phyloP scores from a whole-genome alignment of 371 early-diverging fungal genomes.

The Rhizopus arrhizus region DNA sequence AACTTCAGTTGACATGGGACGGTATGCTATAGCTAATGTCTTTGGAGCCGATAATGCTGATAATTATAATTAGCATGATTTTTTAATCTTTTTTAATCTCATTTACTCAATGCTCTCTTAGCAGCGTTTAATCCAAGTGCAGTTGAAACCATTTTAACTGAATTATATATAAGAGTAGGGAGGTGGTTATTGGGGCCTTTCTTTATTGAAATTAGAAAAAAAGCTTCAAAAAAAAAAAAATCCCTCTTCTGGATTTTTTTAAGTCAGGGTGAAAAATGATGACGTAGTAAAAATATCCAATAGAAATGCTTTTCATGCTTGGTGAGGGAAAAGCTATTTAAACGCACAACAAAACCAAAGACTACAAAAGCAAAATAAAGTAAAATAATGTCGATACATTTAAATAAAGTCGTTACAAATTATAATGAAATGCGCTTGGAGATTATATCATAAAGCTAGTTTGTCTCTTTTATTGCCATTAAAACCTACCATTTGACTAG shows the following conservation, averaged over 20 bases:
- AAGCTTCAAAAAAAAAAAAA: background rate
- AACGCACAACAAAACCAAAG: too few relatives aligned
- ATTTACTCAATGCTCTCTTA: conserved; percentile 53
- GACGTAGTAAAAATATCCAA: too few relatives aligned
- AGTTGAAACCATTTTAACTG: conserved; percentile 38
- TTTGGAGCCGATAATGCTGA: conserved; percentile 33
- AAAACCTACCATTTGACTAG: too few relatives aligned
- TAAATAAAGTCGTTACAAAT: too few relatives aligned
- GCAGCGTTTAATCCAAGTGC: conserved; percentile 56
- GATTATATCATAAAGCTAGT: too few relatives aligned
- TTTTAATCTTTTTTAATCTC: conserved; percentile 3
- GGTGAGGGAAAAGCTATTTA: too few relatives aligned
- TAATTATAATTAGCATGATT: background rate
- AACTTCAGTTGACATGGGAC: conserved; percentile 51
- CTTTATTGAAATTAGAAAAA: background rate
- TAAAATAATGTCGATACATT: too few relatives aligned
- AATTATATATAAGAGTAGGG: conserved; percentile 43
- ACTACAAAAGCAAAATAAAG: too few relatives aligned
- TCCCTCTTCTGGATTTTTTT: too few relatives aligned
- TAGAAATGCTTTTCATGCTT: too few relatives aligned
- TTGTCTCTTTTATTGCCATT: too few relatives aligned
- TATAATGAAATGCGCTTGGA: too few relatives aligned
- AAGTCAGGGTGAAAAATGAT: background rate
- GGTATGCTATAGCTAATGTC: conserved; percentile 35
- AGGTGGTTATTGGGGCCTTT: conserved; percentile 6